Evolutionary conservation across 202 grass and related monocot species (phyloP).

Genomic region (Carex arenaria): DNA sequence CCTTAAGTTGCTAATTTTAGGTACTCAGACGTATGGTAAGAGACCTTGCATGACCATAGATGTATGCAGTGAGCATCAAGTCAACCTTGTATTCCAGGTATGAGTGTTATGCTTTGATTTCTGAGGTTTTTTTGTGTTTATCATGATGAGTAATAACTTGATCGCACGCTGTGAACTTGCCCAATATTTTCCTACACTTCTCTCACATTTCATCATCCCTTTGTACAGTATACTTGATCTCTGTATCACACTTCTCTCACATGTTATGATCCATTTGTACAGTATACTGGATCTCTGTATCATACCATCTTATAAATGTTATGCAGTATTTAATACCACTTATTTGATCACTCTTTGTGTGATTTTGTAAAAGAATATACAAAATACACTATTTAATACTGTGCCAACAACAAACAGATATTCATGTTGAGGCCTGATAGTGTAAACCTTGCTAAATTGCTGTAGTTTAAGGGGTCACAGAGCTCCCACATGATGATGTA

Average conservation of each 20-base stretch:
- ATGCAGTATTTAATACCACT: not conserved
- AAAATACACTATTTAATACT: not conserved
- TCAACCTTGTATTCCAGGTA: slow-evolving; percentile 78
- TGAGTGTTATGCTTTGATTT: not conserved
- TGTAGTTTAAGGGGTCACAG: slow-evolving; percentile 9
- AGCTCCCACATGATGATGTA: slow-evolving; percentile 2
- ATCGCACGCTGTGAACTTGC: not conserved
- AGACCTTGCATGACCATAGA: slow-evolving; percentile 74
- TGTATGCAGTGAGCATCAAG: slow-evolving; percentile 75
- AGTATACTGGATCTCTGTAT: slow-evolving; percentile 4
- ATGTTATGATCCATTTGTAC: not conserved
- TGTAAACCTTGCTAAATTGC: not conserved
- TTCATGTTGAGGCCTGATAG: not conserved
- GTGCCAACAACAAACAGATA: not conserved
- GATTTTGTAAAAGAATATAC: not conserved
- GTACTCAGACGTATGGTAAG: slow-evolving; percentile 57
- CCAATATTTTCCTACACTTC: not conserved
- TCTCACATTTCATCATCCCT: not conserved
- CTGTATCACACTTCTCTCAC: not conserved
- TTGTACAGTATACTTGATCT: not conserved
- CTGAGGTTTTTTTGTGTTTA: not conserved
- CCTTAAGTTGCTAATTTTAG: slow-evolving; percentile 60
- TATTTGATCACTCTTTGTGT: not conserved
- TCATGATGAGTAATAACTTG: slow-evolving; percentile 1
- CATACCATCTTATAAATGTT: not conserved